A percentile compares a stretch with the other conserved stretches of the same genome.
phyloP scores from a whole-genome alignment of 768 basidiomycete species.

The Terana coerulea region DNA sequence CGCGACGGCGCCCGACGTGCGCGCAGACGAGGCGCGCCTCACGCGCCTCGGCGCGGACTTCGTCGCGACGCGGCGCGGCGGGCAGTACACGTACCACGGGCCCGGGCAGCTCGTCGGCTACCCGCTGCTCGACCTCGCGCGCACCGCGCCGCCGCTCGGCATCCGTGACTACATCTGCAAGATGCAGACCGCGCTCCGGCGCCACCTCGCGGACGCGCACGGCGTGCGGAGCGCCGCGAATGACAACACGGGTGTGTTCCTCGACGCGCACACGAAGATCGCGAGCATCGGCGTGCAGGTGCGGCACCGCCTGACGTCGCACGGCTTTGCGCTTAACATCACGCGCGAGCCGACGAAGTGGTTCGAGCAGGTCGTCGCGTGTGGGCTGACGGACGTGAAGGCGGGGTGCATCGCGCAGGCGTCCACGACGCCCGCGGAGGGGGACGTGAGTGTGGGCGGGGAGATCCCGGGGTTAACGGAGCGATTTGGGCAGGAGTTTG shows the following conservation, averaged over 20 bases:
- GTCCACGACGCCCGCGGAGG: not conserved
- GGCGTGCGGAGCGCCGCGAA: conserved; percentile 54
- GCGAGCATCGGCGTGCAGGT: conserved; percentile 97
- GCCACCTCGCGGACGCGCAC: conserved; percentile 58
- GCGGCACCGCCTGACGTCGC: conserved; percentile 88
- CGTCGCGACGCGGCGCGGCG: conserved; percentile 76
- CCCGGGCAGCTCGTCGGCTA: conserved; percentile 98
- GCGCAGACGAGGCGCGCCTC: conserved; percentile 62
- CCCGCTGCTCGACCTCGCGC: conserved; percentile 86
- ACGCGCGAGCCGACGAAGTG: conserved; percentile 75
- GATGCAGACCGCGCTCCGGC: conserved; percentile 68
- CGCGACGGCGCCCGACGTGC: conserved; percentile 45
- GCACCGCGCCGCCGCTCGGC: conserved; percentile 64
- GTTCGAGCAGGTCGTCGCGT: conserved; percentile 89
- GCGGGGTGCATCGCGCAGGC: conserved; percentile 58
- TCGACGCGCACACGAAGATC: conserved; percentile 77
- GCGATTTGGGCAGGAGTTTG: conserved; percentile 26
- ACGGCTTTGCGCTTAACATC: conserved; percentile 93
- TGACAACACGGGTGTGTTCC: conserved; percentile 89
- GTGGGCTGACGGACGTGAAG: conserved; percentile 80
- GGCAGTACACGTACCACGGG: conserved; percentile 95
- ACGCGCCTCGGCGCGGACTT: conserved; percentile 84
- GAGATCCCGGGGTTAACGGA: conserved; percentile 47
- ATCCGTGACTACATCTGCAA: conserved; percentile 83
- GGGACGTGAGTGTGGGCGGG: conserved; percentile 37